Evolutionary conservation across 495 filamentous ascomycete genomes (phyloP).

Genomic region (Glutinoglossum americanum): DNA sequence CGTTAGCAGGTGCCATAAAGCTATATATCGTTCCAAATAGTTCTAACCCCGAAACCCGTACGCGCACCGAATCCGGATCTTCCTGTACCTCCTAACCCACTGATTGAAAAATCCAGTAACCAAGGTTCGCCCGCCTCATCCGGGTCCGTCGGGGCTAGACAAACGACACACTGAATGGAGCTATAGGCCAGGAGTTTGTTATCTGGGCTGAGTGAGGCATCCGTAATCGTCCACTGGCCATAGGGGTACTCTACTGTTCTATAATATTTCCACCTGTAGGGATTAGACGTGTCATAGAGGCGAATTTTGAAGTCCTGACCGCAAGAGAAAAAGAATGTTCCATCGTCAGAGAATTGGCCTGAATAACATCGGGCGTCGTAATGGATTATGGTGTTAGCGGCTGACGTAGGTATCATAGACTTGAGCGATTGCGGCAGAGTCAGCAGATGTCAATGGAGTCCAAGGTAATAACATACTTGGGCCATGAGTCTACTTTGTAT

Average conservation of each 20-base stretch:
- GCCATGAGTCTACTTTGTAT: conserved; percentile 39
- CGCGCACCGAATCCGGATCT: conserved; percentile 18
- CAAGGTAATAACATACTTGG: conserved; percentile 27
- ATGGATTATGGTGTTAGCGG: conserved; percentile 72
- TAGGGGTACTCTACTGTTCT: conserved; percentile 74
- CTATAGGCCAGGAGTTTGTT: conserved; percentile 79
- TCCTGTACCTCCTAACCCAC: conserved; percentile 9
- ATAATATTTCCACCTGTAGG: conserved; percentile 88
- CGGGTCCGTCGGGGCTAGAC: conserved; percentile 71
- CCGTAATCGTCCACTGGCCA: conserved; percentile 89
- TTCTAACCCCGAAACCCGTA: conserved; percentile 24
- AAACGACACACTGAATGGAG: conserved; percentile 63
- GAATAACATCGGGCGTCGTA: conserved; percentile 74
- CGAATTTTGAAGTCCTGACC: conserved; percentile 82
- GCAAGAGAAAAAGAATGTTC: conserved; percentile 94
- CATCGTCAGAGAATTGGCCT: conserved; percentile 89
- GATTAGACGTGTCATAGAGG: conserved; percentile 95
- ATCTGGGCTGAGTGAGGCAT: conserved; percentile 79
- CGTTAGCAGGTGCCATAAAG: not conserved
- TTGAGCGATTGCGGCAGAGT: conserved; percentile 15
- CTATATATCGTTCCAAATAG: not conserved
- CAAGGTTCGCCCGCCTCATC: conserved; percentile 55
- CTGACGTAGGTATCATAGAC: conserved; percentile 38
- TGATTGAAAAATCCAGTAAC: conserved; percentile 45
- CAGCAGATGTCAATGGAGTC: not conserved